A percentile compares a stretch with the other conserved stretches of the same genome.
Conservation (phyloP, 805 yeast genomes). For the Saccharomyces eubayanus region DNA sequence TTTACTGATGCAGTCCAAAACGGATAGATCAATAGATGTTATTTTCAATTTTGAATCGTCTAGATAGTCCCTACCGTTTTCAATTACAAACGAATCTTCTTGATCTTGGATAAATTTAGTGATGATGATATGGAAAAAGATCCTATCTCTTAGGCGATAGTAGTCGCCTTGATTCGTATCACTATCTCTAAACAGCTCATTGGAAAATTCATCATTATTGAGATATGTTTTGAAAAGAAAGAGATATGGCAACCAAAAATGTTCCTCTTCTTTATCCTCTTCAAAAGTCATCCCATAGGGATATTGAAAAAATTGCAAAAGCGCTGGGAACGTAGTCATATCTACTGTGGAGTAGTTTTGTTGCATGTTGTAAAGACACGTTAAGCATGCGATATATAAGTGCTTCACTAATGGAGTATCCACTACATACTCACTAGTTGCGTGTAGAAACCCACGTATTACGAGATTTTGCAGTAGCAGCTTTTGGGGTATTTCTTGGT, state of each 20-base stretch:
- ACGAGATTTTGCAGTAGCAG: constrained; percentile 14
- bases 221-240: constrained; percentile 17
- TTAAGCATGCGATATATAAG: constrained; percentile 11
- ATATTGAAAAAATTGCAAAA: constrained; percentile 16
- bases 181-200: constrained; percentile 16
- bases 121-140: constrained; percentile 16
- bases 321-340: constrained; percentile 9
- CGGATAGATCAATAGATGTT: constrained; percentile 12
- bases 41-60: constrained; percentile 3
- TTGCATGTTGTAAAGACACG: constrained; percentile 22
- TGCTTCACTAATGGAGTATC: constrained; percentile 8
- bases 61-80: not conserved
- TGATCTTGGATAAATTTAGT: constrained; percentile 10
- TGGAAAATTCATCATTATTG: constrained; percentile 21
- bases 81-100: constrained; percentile 3
- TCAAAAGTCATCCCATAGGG: constrained; percentile 10
- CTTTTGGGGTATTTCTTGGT: constrained; percentile 25
- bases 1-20: constrained; percentile 25
- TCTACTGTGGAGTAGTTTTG: constrained; percentile 15
- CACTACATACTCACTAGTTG: constrained; percentile 15
- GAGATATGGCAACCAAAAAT: constrained; percentile 13
- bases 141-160: constrained; percentile 1
- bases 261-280: constrained; percentile 3
- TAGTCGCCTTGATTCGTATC: not conserved
- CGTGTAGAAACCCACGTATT: constrained; percentile 1